Percentiles rank a stretch among this genome's conserved stretches.
These are phyloP conservation scores for Rugonectria rugulosa DNA, from an alignment of 2,329 filamentous ascomycete genomes.

Conservation along the genomic window DNA sequence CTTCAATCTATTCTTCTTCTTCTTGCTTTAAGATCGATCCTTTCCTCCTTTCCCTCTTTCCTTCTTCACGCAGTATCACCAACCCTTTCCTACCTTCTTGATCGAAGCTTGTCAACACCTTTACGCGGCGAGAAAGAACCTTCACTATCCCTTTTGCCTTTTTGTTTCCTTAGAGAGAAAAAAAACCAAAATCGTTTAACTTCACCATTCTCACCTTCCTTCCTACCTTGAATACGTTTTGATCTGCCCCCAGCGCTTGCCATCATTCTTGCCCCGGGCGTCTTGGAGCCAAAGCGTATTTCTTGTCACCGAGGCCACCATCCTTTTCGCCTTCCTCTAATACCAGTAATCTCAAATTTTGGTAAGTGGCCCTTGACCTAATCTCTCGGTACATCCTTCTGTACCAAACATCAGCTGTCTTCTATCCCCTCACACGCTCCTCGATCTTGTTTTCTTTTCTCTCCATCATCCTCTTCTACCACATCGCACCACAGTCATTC, in stretches of 20 bases:
- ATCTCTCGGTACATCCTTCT: conserved; percentile 10
- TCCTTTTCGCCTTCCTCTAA: conserved; percentile 17
- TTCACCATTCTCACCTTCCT: conserved; percentile 1
- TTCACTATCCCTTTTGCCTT: background rate
- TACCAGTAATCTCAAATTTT: conserved; percentile 24
- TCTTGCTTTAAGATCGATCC: conserved; percentile 8
- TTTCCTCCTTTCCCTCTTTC: background rate
- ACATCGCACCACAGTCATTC: conserved; percentile 53
- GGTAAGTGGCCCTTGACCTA: conserved; percentile 30
- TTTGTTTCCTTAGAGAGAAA: conserved; percentile 3
- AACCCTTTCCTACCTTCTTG: background rate
- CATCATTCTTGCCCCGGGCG: conserved; percentile 14
- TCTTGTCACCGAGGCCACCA: conserved; percentile 6
- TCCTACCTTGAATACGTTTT: conserved; percentile 2
- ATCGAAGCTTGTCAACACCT: background rate
- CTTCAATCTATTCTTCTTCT: background rate
- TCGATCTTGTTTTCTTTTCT: conserved; percentile 26
- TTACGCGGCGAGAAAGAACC: background rate
- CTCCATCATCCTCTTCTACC: conserved; percentile 44
- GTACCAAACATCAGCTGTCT: background rate
- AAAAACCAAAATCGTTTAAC: background rate
- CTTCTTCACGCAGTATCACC: conserved; percentile 5
- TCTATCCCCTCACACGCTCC: conserved; percentile 12
- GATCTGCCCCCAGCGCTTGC: background rate
- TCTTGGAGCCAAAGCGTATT: conserved; percentile 11